Conservation (phyloP, 805 yeast species). For the Yarrowia sp. region DNA sequence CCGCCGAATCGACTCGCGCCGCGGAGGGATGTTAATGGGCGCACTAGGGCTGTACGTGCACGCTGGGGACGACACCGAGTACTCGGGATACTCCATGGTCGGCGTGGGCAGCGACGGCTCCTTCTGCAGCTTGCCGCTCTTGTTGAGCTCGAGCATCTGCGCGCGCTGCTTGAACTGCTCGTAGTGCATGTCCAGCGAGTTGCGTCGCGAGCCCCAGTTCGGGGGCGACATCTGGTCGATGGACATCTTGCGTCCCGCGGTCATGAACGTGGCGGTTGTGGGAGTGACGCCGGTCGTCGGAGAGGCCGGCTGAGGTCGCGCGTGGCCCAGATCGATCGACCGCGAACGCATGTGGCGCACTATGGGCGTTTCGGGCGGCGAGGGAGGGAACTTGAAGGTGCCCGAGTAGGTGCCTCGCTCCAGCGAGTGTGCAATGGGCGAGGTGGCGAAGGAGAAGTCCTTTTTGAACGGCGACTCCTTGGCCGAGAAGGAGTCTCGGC, state of each 20-base stretch:
- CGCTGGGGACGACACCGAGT: background rate
- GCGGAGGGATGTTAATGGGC: constrained; percentile 24
- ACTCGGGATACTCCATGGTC: constrained; percentile 8
- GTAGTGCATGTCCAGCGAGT: constrained; percentile 20
- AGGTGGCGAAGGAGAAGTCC: constrained; percentile 22
- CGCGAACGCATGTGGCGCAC: constrained; percentile 10
- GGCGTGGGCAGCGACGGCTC: background rate
- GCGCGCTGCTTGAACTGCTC: constrained; percentile 24
- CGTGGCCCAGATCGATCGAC: constrained; percentile 10
- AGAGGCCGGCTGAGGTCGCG: background rate
- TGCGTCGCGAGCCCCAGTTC: constrained; percentile 20
- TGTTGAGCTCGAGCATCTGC: constrained; percentile 5
- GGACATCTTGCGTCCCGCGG: constrained; percentile 11
- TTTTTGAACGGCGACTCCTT: constrained; percentile 24
- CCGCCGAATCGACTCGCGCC: background rate
- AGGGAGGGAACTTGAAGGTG: constrained; percentile 18
- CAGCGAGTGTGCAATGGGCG: constrained; percentile 23
- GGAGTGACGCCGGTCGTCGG: constrained; percentile 15
- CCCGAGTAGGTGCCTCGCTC: background rate
- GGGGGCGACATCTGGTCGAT: constrained; percentile 20
- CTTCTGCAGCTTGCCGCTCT: background rate
- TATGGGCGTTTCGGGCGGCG: constrained; percentile 20
- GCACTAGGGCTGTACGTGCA: constrained; percentile 14
- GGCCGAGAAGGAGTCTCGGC: constrained; percentile 14
- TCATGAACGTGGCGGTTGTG: constrained; percentile 25